Evolutionary conservation across 257 asterid species (phyloP), one percentile per base, ranked within the genome.

Genomic region (Mentha longifolia): DNA sequence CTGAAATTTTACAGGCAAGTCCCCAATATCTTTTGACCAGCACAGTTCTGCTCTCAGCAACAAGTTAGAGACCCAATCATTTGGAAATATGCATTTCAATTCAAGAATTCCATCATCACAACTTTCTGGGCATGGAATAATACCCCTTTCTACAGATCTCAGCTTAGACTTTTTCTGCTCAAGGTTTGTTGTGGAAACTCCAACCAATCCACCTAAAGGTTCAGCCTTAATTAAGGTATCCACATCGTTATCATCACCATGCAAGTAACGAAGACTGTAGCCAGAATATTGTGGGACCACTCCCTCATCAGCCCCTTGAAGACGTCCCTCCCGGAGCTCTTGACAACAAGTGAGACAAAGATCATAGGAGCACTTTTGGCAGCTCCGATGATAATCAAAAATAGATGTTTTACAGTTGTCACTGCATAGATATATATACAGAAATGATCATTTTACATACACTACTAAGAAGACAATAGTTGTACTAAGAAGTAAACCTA

Each of bases 281-380:
- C 72, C 64, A n/a, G 39, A 46, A 78, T 60, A 85, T 57, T 67
- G 28, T 56, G 55, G 49, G 59, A 37, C 39, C 19, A 74, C 80
- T 17, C 75, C 88, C 72, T 74, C 47, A 49, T 77, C 92, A 71
- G 76, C 79, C 43, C 88, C 87, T 42, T 25, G 82, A 41, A 86
- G 74, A 64, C 60, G 46, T 61, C 95, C 97, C 66, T 70, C 82
- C 57, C 96, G 85, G 43, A 94, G 77, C 82, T 94, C 99, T 70
- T 57, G 85, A 74, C 91, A 94, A 76, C 99, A 94, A 55, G 78
- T 76, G 62, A 91, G 87, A 77, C 99, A 94, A 65, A 94, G 85
- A 65, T 91, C 93, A 80, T 82, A 94, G 64, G 85, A 74, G 73
- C 99, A 94, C 28, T 10, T 68, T 20, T 84, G 80, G 77, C 97